These are phyloP conservation scores for Nannizzia gypsea DNA, from an alignment of 2,329 filamentous ascomycete species.

Conservation along the genomic window DNA sequence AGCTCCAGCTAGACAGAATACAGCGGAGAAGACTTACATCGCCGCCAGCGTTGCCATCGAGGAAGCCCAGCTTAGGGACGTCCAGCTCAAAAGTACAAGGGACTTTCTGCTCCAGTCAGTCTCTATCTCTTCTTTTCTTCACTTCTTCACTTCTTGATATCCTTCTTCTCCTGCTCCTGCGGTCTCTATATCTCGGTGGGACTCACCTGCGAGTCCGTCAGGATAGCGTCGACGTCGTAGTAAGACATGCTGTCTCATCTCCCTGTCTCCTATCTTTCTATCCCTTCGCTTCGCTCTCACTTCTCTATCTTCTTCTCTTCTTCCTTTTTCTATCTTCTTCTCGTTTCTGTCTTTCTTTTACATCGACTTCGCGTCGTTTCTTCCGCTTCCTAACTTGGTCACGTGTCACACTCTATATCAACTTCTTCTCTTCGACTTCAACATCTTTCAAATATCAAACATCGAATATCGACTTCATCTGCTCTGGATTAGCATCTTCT, in stretches of 20 bases:
- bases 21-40: constrained; percentile 32
- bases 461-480: no score
- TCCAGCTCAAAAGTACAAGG: constrained; percentile 91
- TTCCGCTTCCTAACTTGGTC: no score
- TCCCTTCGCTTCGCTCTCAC: neutral
- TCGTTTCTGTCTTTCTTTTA: neutral
- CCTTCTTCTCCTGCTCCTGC: no score
- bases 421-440: no score
- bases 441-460: no score
- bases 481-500: no score
- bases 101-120: constrained; percentile 57
- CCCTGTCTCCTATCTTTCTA: neutral
- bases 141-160: no score
- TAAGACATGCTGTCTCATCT: constrained; percentile 27
- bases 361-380: no score
- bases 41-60: constrained; percentile 67
- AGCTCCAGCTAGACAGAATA: neutral
- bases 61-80: constrained; percentile 72
- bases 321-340: neutral
- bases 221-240: constrained; percentile 38
- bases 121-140: neutral
- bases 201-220: constrained; percentile 35
- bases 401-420: no score
- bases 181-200: no score
- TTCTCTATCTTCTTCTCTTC: neutral